Base-by-base conservation (phyloP, 75 land plant species). In the Selaginella tamariscina region DNA sequence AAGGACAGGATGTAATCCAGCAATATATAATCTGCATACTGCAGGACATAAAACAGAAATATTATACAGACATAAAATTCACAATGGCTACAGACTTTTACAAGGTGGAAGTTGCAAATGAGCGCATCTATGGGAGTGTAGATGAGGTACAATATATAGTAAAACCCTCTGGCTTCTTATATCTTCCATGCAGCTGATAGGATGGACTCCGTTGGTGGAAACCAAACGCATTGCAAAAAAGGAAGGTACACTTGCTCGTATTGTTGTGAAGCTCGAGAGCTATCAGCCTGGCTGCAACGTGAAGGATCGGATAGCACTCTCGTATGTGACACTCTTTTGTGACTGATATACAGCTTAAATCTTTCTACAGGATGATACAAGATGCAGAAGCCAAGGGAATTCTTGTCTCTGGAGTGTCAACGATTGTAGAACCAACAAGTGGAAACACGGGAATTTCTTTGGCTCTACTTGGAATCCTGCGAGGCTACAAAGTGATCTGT, bases 161-260 rank as follows among this genome's bases (percentile, higher is more conserved):
- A n/a, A n/a, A n/a, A n/a, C n/a, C n/a, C n/a, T n/a, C n/a, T n/a
- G n/a, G n/a, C n/a, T n/a, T n/a, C n/a, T n/a, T n/a, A n/a, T n/a
- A n/a, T n/a, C n/a, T n/a, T n/a, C n/a, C n/a, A n/a, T n/a, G n/a
- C n/a, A 82, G 84, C 71, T 82, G 9, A 73, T 82, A 15, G 84
- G 84, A 20, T 68, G 83, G 85, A 82, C 84, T 29, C 84, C 83
- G 0, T 63, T 82, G 11, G 56, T 82, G 49, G 79, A 82, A 64
- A 29, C 76, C n/a, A 76, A 73, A 26, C 28, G 30, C 32, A 72
- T 82, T 49, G 44, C 73, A 22, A 29, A 29, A 0, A 69, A 73
- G 31, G 84, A 82, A 49, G 84, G 68, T 9, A 56, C 75, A 9
- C 65, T 69, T n/a, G 83, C 73, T 0, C 73, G 84, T 29, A 70